Evolutionary conservation across 495 filamentous ascomycete genomes (phyloP).

Genomic region (Xylaria sp.): DNA sequence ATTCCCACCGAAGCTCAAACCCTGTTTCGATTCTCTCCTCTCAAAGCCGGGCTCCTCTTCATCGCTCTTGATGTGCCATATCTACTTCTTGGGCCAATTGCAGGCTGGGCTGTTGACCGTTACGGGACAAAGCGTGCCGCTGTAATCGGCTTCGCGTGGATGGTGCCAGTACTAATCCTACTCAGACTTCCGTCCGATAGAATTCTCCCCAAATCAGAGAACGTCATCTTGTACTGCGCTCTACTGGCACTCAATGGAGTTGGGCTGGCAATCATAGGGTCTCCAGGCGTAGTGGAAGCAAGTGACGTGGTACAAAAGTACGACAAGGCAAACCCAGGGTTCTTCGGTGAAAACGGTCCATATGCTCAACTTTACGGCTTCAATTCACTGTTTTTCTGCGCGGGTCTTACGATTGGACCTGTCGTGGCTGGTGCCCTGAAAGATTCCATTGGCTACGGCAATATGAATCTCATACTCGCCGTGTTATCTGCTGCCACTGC

Average conservation of each 20-base stretch:
- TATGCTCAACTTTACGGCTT: slow-evolving; percentile 66
- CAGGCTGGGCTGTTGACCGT: slow-evolving; percentile 59
- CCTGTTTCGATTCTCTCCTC: slow-evolving; percentile 62
- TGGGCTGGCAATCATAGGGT: slow-evolving; percentile 56
- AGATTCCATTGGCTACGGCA: slow-evolving; percentile 60
- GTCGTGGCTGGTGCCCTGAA: slow-evolving; percentile 55
- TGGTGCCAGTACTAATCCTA: slow-evolving; percentile 56
- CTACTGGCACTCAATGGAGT: slow-evolving; percentile 58
- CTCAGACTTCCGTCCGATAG: slow-evolving; percentile 56
- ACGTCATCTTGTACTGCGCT: slow-evolving; percentile 48
- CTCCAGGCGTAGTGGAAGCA: slow-evolving; percentile 43
- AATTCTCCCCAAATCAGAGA: slow-evolving; percentile 44
- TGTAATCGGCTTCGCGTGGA: slow-evolving; percentile 55
- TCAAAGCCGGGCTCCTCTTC: slow-evolving; percentile 66
- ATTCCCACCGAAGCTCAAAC: slow-evolving; percentile 59
- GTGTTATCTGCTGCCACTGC: slow-evolving; percentile 53
- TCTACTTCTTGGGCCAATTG: slow-evolving; percentile 58
- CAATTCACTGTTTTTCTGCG: slow-evolving; percentile 59
- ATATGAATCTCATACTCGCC: slow-evolving; percentile 63
- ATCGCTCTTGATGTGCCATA: slow-evolving; percentile 59
- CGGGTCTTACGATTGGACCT: slow-evolving; percentile 60
- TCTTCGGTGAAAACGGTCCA: slow-evolving; percentile 51
- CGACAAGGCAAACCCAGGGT: slow-evolving; percentile 48
- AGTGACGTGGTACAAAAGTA: slow-evolving; percentile 44
- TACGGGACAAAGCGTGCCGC: slow-evolving; percentile 59